These are phyloP conservation scores for Ophiosphaerella herpotricha DNA, from an alignment of 2,329 filamentous ascomycete genomes.

Conservation along the genomic window DNA sequence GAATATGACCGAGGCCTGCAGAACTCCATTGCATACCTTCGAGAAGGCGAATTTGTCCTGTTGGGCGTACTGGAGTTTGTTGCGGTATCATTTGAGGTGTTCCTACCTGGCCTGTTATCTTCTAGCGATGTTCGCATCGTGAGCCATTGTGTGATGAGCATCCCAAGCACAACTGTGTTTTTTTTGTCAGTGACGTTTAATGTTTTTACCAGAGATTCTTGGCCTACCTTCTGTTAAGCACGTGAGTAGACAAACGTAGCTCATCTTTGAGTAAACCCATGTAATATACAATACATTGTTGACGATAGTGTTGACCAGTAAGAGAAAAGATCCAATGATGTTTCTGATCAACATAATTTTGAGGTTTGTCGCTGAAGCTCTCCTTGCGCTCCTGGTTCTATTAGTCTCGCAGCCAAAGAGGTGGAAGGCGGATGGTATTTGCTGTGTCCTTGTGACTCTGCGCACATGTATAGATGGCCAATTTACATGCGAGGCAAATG, in stretches of 20 bases:
- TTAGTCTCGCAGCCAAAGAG: background rate
- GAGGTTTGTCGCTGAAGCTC: slow-evolving; percentile 7
- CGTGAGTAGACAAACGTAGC: slow-evolving; percentile 44
- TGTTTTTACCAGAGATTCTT: background rate
- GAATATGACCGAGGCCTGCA: background rate
- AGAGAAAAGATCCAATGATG: slow-evolving; percentile 32
- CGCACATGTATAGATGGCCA: background rate
- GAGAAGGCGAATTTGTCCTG: no score
- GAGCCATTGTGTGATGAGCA: slow-evolving; percentile 23
- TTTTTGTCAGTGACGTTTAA: background rate
- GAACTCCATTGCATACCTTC: no score
- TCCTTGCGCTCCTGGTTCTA: background rate
- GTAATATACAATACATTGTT: slow-evolving; percentile 40
- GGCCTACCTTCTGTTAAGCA: slow-evolving; percentile 47
- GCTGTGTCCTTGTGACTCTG: background rate
- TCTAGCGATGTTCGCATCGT: slow-evolving; percentile 6
- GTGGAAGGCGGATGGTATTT: background rate
- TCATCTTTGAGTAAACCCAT: slow-evolving; percentile 31
- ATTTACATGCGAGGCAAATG: slow-evolving; percentile 7
- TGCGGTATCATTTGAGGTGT: background rate
- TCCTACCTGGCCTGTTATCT: background rate
- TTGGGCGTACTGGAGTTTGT: no score
- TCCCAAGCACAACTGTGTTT: slow-evolving; percentile 17
- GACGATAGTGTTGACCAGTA: slow-evolving; percentile 40
- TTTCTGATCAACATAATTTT: slow-evolving; percentile 29